These are phyloP conservation scores for Cystofilobasidium capitatum DNA, from an alignment of 768 basidiomycete genomes.

Conservation along the genomic window DNA sequence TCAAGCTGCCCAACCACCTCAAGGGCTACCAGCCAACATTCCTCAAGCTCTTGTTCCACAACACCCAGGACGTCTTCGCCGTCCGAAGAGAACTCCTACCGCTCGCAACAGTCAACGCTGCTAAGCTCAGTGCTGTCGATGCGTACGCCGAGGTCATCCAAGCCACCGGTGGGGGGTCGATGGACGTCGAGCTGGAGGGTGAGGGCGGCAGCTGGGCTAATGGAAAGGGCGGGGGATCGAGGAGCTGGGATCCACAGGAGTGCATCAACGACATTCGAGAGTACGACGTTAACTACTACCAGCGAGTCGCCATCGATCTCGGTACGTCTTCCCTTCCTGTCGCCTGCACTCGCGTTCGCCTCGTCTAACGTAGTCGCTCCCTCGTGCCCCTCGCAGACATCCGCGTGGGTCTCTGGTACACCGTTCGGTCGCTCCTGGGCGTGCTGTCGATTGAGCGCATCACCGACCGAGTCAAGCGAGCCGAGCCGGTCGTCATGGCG, in stretches of 20 bases:
- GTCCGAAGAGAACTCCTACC: slow-evolving; percentile 84
- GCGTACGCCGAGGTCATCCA: slow-evolving; percentile 92
- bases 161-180: slow-evolving; percentile 49
- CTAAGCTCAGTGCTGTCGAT: slow-evolving; percentile 89
- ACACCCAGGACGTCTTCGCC: slow-evolving; percentile 79
- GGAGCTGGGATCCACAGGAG: slow-evolving; percentile 63
- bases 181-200: slow-evolving; percentile 48
- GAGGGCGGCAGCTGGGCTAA: slow-evolving; percentile 22
- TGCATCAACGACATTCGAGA: slow-evolving; percentile 89
- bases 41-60: slow-evolving; percentile 79
- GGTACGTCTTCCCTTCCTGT: slow-evolving; percentile 36
- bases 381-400: slow-evolving; percentile 48
- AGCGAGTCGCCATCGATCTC: slow-evolving; percentile 98
- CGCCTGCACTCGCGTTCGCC: neutral
- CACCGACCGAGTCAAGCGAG: slow-evolving; percentile 84
- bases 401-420: slow-evolving; percentile 97
- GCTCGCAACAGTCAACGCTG: slow-evolving; percentile 76
- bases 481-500: slow-evolving; percentile 97
- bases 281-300: slow-evolving; percentile 93
- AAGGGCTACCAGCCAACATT: slow-evolving; percentile 86
- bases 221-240: slow-evolving; percentile 43
- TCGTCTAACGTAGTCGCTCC: neutral
- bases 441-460: slow-evolving; percentile 63
- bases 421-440: slow-evolving; percentile 70
- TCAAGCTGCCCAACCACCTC: slow-evolving; percentile 89